phyloP scores from a whole-genome alignment of 1,284 basidiomycete genomes.

The Melanopsichium pennsylvanicum region DNA sequence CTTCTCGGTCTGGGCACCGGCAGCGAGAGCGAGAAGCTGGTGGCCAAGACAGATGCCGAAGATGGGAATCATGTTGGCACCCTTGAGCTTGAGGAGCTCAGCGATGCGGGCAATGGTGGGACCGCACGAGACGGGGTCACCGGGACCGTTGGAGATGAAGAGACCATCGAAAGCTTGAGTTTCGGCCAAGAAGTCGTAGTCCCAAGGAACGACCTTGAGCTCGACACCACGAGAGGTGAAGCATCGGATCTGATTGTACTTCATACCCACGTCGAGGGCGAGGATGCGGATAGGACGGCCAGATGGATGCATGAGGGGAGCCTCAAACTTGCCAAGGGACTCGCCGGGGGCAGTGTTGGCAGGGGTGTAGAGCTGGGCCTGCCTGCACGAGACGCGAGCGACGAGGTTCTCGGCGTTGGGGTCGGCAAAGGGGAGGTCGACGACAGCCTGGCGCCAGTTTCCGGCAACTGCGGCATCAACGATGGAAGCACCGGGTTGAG shows the following conservation, averaged over 20 bases:
- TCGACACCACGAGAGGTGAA: slow-evolving; percentile 92
- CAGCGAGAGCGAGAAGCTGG: slow-evolving; percentile 92
- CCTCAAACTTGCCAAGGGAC: slow-evolving; percentile 66
- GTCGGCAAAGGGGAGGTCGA: slow-evolving; percentile 83
- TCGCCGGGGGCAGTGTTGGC: slow-evolving; percentile 64
- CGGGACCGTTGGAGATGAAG: slow-evolving; percentile 97
- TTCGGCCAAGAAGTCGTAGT: slow-evolving; percentile 81
- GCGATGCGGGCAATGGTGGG: slow-evolving; percentile 78
- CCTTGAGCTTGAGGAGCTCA: slow-evolving; percentile 71
- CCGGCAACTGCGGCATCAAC: slow-evolving; percentile 42
- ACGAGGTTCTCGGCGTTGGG: slow-evolving; percentile 92
- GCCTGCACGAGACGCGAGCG: slow-evolving; percentile 79
- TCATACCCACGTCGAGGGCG: slow-evolving; percentile 97
- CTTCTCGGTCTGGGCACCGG: slow-evolving; percentile 91
- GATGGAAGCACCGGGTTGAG: slow-evolving; percentile 51
- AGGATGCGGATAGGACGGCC: slow-evolving; percentile 82
- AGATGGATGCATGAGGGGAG: slow-evolving; percentile 76
- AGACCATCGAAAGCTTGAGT: slow-evolving; percentile 89
- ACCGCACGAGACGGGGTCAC: slow-evolving; percentile 81
- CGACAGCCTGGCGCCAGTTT: slow-evolving; percentile 82
- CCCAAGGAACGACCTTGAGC: slow-evolving; percentile 96
- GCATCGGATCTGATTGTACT: slow-evolving; percentile 98
- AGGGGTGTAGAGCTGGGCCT: slow-evolving; percentile 75
- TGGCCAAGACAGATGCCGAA: slow-evolving; percentile 99
- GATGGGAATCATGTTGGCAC: slow-evolving; percentile 80